Base-by-base conservation (phyloP, 1,284 basidiomycete genomes). In the Ganoderma boninense region DNA sequence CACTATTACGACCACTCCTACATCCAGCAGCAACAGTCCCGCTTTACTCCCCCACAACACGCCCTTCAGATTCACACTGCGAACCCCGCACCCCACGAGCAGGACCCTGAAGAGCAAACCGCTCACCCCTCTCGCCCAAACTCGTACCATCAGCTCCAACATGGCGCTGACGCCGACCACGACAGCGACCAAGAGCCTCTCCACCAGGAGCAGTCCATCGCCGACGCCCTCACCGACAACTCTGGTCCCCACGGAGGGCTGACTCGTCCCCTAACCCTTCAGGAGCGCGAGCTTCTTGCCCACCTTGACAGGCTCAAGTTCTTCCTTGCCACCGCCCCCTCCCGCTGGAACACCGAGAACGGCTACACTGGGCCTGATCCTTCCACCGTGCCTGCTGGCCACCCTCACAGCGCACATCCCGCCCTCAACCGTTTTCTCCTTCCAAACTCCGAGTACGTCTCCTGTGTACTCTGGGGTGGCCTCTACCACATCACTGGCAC, bases 401-500 rank as follows among this genome's bases (percentile, higher is more conserved):
- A 80, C 73, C 81, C 82, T 52, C 78, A 80, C 75, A 80, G 78
- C 69, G 80, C 87, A 4, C 91, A 94, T 79, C 92, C 92, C 7
- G 89, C 90, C 52, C 87, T 97, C 76, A 93, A 95, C 76, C 87
- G 94, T 43, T 97, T 97, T 80, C 86, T 91, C 43, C 87, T 97
- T 13, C 95, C 95, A 0, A 91, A 93, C 71, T 91, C 93, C 66
- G 96, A 97, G 82, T 92, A 92, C 76, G 94, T 97, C 60, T 91
- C 93, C 6, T 97, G 96, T 79, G 93, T 97, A 13, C 87, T 95
- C 38, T 97, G 96, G 96, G 91, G 92, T 68, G 92, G 95, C 3
- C 85, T 95, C 42, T 97, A 95, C 78, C 94, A 97, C 79, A 95
- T 97, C 81, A 97, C 95, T 0, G 96, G 96, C 23, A 97, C 95